Evolutionary conservation across 192 early-diverging fungal genomes (phyloP), one percentile per base, ranked within the genome.

Genomic region (Rhizophagus sp.): DNA sequence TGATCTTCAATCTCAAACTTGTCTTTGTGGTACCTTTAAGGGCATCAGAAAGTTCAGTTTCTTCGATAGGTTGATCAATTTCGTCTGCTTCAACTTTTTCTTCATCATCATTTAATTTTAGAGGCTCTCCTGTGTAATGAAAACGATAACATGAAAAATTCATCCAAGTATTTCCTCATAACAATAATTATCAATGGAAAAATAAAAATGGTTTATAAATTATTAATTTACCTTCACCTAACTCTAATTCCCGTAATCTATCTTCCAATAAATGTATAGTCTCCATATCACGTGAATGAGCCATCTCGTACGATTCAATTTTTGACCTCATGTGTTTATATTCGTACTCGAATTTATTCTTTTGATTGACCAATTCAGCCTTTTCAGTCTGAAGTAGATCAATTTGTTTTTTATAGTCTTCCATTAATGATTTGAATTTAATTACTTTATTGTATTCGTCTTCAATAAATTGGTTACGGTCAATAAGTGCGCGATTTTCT

Each of bases 331-430:
- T 78, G 63, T 93, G 88, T 30, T 85, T 88, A 72, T 93, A 73
- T 66, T 94, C 92, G 80, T 94, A 92, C 71, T 94, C 90, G 5
- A 92, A 79, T 81, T 90, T 92, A 71, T 90, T 87, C 74, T 93
- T 93, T 76, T 95, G 92, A 50, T 90, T 87, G 15, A 91, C 85
- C 22, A 96, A 78, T 27, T 87, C 74, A 41, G 86, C 88, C 80
- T 92, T 94, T 65, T 90, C 92, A 68, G 83, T 87, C 76, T 97
- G 95, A n/a, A 96, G 87, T 39, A 85, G 82, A 30, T 87, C 83
- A 57, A 96, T 89, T 78, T 96, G 94, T 67, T 95, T 92, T 79
- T 96, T 95, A 84, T 94, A 95, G 27, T 91, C 92, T 72, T 97
- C 95, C 87, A 97, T 92, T n/a, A 95, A 79, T 1, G 93, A 90